Evolutionary conservation across 1,284 basidiomycete genomes (phyloP), one percentile per base, ranked within the genome.

Genomic region (Vanrija humicola): DNA sequence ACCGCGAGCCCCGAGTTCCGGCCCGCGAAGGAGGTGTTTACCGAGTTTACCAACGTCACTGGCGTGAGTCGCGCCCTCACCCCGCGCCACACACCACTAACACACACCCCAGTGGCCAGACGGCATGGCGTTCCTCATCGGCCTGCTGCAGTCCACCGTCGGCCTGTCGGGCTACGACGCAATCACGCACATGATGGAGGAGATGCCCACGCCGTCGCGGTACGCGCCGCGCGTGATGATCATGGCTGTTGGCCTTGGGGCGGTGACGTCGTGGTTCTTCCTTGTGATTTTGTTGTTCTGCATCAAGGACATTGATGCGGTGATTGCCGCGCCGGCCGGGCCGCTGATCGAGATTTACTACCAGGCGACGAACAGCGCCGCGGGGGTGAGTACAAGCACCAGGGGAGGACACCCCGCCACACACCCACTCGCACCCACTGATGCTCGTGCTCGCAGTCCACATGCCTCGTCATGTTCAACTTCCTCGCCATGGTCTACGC

Each of bases 251-350:
- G 80, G 83, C 1, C 83, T 87, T 43, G 84, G 85, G 0, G 74
- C 82, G 0, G 53, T 81, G 14, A 76, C 75, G 3, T 83, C 84
- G 0, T 75, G 85, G 9, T 52, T 84, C 10, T 85, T 85, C 65
- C 73, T 87, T 25, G 77, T 87, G 45, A 82, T 83, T 0, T 81
- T 88, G 18, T 72, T 86, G n/a, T 87, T 87, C 62, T 84, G 83
- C 19, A 72, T 86, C 18, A 81, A 79, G 6, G 82, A 87, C 63
- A 78, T 84, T 40, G 57, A 73, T 6, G 78, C 73, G 1, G 76
- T 87, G n/a, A 76, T 86, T 38, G 70, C 76, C 56, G 81, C 82
- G 0, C 67, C 80, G 15, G 80, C 82, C 8, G 85, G 85, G 3
- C 81, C 86, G 52, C 82, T 87, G 0, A 78, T 86, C 16, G 83